These are phyloP conservation scores for Agaricus blazei DNA, from an alignment of 768 basidiomycete species.

Conservation along the genomic window DNA sequence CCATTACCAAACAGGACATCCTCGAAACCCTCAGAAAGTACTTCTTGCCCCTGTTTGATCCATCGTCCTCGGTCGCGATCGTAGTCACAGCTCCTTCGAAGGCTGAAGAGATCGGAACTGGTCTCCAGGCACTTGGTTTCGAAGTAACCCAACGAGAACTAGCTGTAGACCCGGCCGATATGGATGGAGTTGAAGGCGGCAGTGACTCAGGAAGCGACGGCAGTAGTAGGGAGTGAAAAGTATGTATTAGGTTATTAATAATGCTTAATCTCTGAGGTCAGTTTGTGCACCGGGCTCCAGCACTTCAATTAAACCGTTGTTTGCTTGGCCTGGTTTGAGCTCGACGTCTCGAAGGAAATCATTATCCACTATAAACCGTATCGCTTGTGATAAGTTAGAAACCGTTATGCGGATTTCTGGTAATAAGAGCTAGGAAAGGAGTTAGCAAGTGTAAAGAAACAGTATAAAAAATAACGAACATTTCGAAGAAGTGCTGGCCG, in stretches of 20 bases:
- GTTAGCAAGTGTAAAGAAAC: background rate
- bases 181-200: conserved; percentile 32
- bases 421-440: conserved; percentile 55
- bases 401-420: conserved; percentile 86
- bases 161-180: conserved; percentile 51
- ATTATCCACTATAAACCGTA: conserved; percentile 86
- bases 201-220: conserved; percentile 10
- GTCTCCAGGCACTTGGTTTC: conserved; percentile 67
- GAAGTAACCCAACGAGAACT: conserved; percentile 69
- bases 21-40: conserved; percentile 61
- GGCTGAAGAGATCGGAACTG: conserved; percentile 61
- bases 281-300: conserved; percentile 17
- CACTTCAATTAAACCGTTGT: conserved; percentile 59
- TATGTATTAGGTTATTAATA: background rate
- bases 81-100: conserved; percentile 84
- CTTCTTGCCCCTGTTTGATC: conserved; percentile 81
- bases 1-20: conserved; percentile 77
- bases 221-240: background rate
- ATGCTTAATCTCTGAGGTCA: background rate
- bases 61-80: conserved; percentile 70
- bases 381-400: conserved; percentile 89
- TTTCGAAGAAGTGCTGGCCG: conserved; percentile 74
- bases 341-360: conserved; percentile 83
- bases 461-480: conserved; percentile 37
- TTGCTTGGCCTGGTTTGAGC: conserved; percentile 71